Conservation (phyloP, 2,329 filamentous ascomycete genomes). For the Kalmusia sp. region DNA sequence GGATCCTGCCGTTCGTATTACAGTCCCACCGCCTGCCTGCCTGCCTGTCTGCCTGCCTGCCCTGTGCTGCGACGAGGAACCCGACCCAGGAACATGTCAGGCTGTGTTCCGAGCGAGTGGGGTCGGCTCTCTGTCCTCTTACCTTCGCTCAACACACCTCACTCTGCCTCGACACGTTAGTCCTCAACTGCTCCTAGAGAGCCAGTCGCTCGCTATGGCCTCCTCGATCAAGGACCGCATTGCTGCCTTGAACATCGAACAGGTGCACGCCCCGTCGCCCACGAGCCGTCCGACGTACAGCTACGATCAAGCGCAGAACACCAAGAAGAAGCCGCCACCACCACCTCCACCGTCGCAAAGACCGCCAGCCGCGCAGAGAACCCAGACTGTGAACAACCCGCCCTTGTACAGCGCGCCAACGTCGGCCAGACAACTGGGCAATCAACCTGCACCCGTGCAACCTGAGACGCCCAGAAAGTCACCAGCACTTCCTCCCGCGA, state of each 20-base stretch:
- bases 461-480: constrained; percentile 27
- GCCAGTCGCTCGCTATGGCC: constrained; percentile 33
- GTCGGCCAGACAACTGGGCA: constrained; percentile 43
- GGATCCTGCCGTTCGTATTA: constrained; percentile 8
- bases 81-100: constrained; percentile 10
- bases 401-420: constrained; percentile 45
- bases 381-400: constrained; percentile 50
- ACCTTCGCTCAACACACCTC: neutral
- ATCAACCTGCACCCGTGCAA: constrained; percentile 42
- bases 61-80: constrained; percentile 8
- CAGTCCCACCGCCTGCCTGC: constrained; percentile 2
- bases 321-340: constrained; percentile 46
- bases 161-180: neutral
- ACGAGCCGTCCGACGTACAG: constrained; percentile 42
- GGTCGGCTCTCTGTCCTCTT: constrained; percentile 10
- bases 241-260: constrained; percentile 55
- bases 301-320: constrained; percentile 39
- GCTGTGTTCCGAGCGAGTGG: constrained; percentile 10
- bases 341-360: constrained; percentile 48
- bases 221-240: constrained; percentile 55
- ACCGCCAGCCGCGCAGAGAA: constrained; percentile 38
- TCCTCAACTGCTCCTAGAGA: neutral
- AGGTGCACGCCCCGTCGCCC: constrained; percentile 50
- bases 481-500: constrained; percentile 43
- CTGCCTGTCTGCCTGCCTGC: constrained; percentile 2